Evolutionary conservation across 768 basidiomycete species (phyloP), one percentile per base, ranked within the genome.

Genomic region (Daedaleopsis nitida): DNA sequence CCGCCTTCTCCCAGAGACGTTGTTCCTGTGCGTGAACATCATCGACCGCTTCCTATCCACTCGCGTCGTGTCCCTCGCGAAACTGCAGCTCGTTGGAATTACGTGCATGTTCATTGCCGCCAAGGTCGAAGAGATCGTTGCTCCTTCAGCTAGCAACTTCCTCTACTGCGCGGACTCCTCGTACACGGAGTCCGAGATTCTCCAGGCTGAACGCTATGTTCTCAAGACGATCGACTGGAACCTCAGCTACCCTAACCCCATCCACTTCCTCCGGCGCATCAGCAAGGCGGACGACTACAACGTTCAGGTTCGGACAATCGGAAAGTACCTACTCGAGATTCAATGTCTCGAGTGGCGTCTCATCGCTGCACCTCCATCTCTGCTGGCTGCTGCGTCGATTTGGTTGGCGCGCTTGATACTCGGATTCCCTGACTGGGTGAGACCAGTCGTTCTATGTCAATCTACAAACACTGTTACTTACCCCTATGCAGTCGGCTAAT

Each of bases 261-360:
- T 98, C 77, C 87, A 91, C 64, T 97, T 89, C 80, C 81, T 97
- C 43, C 80, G 95, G 42, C 82, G 95, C 37, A 87, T 92, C 58
- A 94, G 91, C 78, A 98, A 97, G 76, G 96, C 94, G 3, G 96
- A 98, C 67, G 86, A 88, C 58, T 96, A 94, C 74, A 91, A 96
- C 66, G 82, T 91, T 34, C 85, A 92, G 66, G 88, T 88, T 16
- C 78, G 95, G 58, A 95, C 94, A 3, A 81, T 97, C 19, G 93
- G 87, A 38, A 97, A 98, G 73, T 98, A 94, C 74, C 81, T 97
- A 54, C 78, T 96, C 55, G 96, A 97, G 77, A 91, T 97, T 52
- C 84, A 86, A 13, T 84, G 86, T 53, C 78, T 97, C 19, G 94
- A 98, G 65, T 86, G 88, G 79, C 78, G 83, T n/a, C 77, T 98